Percentiles rank a stretch among this genome's conserved stretches.
phyloP scores from a whole-genome alignment of 192 early-diverging fungal genomes.

The Entomortierella parvispora region DNA sequence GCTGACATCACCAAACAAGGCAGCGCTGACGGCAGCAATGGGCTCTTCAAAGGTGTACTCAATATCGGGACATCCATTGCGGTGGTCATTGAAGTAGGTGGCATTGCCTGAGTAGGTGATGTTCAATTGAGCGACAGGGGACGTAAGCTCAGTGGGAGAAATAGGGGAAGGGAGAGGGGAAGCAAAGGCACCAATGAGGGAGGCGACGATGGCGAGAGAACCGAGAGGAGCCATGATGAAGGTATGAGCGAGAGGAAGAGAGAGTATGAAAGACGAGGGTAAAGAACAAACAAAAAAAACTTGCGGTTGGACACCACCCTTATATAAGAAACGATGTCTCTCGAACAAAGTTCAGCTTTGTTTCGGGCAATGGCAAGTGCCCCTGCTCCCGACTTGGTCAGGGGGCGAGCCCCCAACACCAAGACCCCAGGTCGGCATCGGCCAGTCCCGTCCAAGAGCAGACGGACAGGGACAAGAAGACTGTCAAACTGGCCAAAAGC shows the following conservation, averaged over 20 bases:
- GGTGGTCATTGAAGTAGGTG: slow-evolving; percentile 13
- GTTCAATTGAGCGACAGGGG: background rate
- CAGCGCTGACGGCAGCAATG: slow-evolving; percentile 29
- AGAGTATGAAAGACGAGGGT: background rate
- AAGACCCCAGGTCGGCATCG: no score
- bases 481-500: no score
- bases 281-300: background rate
- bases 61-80: slow-evolving; percentile 28
- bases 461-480: no score
- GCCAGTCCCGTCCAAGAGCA: no score
- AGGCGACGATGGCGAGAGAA: slow-evolving; percentile 13
- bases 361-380: no score
- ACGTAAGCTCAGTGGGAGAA: background rate
- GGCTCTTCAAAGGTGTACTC: slow-evolving; percentile 27
- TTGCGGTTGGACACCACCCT: background rate
- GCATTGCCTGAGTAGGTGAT: slow-evolving; percentile 18
- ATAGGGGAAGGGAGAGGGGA: slow-evolving; percentile 6
- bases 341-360: background rate
- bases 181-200: slow-evolving; percentile 23
- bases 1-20: slow-evolving; percentile 11
- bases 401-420: no score
- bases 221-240: slow-evolving; percentile 27
- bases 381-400: no score
- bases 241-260: background rate
- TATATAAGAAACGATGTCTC: slow-evolving; percentile 2